Evolutionary conservation across 768 basidiomycete genomes (phyloP).

Genomic region (Mycena maculata): DNA sequence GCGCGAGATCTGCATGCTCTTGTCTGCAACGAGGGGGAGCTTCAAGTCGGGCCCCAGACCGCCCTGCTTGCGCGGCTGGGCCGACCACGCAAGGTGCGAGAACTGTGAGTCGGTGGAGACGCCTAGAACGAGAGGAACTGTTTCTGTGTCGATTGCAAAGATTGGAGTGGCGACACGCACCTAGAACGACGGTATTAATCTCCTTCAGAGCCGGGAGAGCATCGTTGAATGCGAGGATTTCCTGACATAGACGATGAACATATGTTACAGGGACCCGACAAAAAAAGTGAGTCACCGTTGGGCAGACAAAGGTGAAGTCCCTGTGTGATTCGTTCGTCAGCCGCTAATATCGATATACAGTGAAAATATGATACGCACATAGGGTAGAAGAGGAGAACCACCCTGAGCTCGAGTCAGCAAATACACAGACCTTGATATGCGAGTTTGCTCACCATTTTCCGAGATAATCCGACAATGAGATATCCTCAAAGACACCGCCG

Average conservation of each 20-base stretch:
- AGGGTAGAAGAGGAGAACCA: constrained; percentile 95
- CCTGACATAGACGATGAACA: constrained; percentile 48
- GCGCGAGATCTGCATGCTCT: constrained; percentile 80
- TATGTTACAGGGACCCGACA: not conserved
- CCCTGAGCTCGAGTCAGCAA: constrained; percentile 60
- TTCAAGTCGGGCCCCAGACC: constrained; percentile 91
- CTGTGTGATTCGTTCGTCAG: constrained; percentile 49
- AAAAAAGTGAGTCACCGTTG: constrained; percentile 61
- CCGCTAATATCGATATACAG: not conserved
- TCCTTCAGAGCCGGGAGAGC: constrained; percentile 80
- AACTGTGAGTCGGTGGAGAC: constrained; percentile 93
- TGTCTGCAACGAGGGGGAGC: constrained; percentile 86
- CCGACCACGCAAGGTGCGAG: constrained; percentile 89
- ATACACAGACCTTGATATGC: constrained; percentile 2
- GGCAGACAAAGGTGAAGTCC: constrained; percentile 92
- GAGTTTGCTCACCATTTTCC: constrained; percentile 79
- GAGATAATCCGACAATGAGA: constrained; percentile 76
- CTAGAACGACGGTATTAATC: constrained; percentile 81
- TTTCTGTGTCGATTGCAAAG: not conserved
- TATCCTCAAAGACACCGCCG: constrained; percentile 81
- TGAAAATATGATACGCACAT: constrained; percentile 59
- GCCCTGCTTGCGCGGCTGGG: constrained; percentile 84
- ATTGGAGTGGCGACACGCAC: constrained; percentile 50
- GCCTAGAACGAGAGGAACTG: constrained; percentile 48
- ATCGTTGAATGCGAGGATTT: constrained; percentile 95